Percentiles rank a stretch among this genome's conserved stretches.
Evolutionary conservation across 805 yeast genomes (phyloP).

Genomic region (Kurtzmaniella fragi): DNA sequence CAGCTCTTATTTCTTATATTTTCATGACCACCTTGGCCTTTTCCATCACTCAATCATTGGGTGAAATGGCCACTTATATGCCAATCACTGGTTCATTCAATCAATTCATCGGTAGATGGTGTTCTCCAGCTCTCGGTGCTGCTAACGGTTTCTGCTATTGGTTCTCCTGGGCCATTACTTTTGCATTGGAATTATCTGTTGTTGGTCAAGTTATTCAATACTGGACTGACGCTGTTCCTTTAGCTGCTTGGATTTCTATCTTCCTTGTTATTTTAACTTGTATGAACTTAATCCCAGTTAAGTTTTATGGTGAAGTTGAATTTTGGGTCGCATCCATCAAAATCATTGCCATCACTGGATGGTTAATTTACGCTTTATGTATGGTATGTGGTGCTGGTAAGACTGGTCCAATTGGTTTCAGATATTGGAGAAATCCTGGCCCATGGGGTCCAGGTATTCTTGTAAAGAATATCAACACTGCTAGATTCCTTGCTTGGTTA

Average conservation of each 20-base stretch:
- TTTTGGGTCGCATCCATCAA: conserved; percentile 69
- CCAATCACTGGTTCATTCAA: conserved; percentile 68
- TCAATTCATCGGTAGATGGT: conserved; percentile 62
- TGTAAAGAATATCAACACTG: conserved; percentile 45
- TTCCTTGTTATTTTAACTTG: conserved; percentile 53
- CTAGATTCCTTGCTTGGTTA: conserved; percentile 64
- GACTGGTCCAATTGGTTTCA: conserved; percentile 69
- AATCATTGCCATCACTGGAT: conserved; percentile 67
- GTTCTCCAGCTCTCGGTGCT: conserved; percentile 68
- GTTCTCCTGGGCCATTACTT: conserved; percentile 76
- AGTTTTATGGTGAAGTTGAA: conserved; percentile 68
- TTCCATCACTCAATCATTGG: conserved; percentile 65
- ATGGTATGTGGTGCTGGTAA: conserved; percentile 75
- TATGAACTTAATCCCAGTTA: conserved; percentile 62
- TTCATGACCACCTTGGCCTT: conserved; percentile 64
- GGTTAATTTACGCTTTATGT: conserved; percentile 58
- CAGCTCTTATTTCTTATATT: conserved; percentile 56
- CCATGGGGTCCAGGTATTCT: conserved; percentile 66
- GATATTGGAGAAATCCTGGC: conserved; percentile 79
- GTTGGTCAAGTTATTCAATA: conserved; percentile 60
- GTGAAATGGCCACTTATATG: conserved; percentile 77
- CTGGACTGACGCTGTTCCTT: conserved; percentile 68
- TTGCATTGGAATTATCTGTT: conserved; percentile 68
- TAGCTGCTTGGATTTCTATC: conserved; percentile 67
- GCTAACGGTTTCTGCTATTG: conserved; percentile 71